These are phyloP conservation scores for Tolypocladium cylindrosporum DNA, from an alignment of 2,329 filamentous ascomycete genomes.

Conservation along the genomic window DNA sequence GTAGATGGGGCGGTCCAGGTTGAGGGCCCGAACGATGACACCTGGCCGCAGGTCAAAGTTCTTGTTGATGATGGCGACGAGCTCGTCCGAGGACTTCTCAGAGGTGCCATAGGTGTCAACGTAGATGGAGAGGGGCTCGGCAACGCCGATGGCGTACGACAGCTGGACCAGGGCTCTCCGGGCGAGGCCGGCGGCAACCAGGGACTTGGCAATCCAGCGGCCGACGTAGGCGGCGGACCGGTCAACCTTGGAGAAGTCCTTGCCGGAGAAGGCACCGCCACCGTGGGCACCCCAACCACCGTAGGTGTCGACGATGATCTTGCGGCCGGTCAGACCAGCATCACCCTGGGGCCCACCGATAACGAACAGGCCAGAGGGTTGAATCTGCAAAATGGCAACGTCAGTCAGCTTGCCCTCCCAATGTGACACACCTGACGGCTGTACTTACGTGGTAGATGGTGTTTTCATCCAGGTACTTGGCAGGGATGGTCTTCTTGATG, in stretches of 20 bases:
- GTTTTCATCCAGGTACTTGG: slow-evolving; percentile 81
- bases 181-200: slow-evolving; percentile 79
- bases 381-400: slow-evolving; percentile 45
- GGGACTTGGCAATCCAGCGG: slow-evolving; percentile 98
- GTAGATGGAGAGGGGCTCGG: slow-evolving; percentile 95
- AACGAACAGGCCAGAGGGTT: slow-evolving; percentile 97
- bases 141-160: slow-evolving; percentile 97
- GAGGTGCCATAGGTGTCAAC: slow-evolving; percentile 98
- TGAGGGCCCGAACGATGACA: slow-evolving; percentile 96
- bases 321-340: slow-evolving; percentile 94
- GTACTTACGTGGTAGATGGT: slow-evolving; percentile 83
- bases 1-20: slow-evolving; percentile 95
- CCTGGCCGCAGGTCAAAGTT: slow-evolving; percentile 98
- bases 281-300: slow-evolving; percentile 99
- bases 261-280: slow-evolving; percentile 99
- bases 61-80: slow-evolving; percentile 84
- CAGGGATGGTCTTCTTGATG: slow-evolving; percentile 88
- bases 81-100: slow-evolving; percentile 76
- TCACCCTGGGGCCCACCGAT: slow-evolving; percentile 99
- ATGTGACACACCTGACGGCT: background rate
- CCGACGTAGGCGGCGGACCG: slow-evolving; percentile 94
- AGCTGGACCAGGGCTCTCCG: slow-evolving; percentile 94
- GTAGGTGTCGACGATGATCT: slow-evolving; percentile 99
- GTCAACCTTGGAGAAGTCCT: slow-evolving; percentile 99
- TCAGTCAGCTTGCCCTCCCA: slow-evolving; percentile 1